A percentile compares a stretch with the other conserved stretches of the same genome.
Conservation (phyloP, 2,329 filamentous ascomycete genomes). For the Botrytis cinerea region DNA sequence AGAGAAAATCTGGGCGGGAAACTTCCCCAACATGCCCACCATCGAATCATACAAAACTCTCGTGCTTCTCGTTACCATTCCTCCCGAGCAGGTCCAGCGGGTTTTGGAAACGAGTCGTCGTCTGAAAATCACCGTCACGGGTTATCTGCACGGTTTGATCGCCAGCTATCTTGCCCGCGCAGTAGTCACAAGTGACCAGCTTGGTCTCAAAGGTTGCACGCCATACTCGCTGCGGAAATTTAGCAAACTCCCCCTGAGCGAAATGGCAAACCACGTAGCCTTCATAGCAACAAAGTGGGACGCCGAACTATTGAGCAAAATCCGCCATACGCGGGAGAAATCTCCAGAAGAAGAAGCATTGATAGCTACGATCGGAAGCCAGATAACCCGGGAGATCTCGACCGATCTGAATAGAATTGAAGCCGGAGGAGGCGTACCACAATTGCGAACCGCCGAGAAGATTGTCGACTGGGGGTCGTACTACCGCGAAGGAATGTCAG, state of each 20-base stretch:
- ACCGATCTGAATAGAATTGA: constrained; percentile 24
- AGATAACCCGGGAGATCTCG: constrained; percentile 25
- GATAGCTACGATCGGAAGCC: constrained; percentile 22
- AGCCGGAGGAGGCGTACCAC: background rate
- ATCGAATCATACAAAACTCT: constrained; percentile 11
- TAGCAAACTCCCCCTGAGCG: constrained; percentile 24
- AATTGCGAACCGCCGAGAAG: background rate
- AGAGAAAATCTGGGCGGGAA: constrained; percentile 12
- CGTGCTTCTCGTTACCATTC: constrained; percentile 22
- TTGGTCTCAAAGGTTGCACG: constrained; percentile 22
- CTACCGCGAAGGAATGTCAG: background rate
- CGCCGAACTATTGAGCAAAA: background rate
- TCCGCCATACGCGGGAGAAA: constrained; percentile 17
- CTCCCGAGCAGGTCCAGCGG: background rate
- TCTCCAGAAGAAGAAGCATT: constrained; percentile 23
- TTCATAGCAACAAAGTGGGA: constrained; percentile 25
- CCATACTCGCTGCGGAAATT: constrained; percentile 34
- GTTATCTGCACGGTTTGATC: constrained; percentile 32
- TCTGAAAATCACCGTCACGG: constrained; percentile 31
- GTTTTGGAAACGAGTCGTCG: constrained; percentile 24
- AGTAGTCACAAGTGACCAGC: constrained; percentile 16
- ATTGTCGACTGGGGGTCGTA: background rate
- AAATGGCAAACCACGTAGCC: constrained; percentile 35
- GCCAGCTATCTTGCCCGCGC: constrained; percentile 28
- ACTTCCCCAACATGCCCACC: constrained; percentile 10